Conservation (phyloP, 257 asterid genomes). For the Jacaranda mimosifolia region DNA sequence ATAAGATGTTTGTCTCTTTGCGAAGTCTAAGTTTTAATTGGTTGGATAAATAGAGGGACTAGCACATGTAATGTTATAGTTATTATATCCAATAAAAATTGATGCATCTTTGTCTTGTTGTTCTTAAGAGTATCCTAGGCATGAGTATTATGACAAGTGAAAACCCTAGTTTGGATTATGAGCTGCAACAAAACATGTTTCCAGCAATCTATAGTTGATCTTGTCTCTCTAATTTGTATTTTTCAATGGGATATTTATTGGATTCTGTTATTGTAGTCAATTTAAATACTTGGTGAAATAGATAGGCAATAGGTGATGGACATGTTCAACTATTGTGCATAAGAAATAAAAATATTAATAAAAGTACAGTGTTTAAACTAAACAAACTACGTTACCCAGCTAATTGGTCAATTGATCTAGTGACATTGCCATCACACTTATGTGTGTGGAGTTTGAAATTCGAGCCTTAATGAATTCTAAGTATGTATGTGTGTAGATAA, state of each 20-base stretch:
- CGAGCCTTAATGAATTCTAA: too few relatives aligned
- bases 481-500: too few relatives aligned
- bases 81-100: conserved; percentile 10
- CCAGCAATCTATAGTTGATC: background rate
- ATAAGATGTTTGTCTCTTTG: conserved; percentile 15
- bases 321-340: background rate
- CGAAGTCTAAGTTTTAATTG: conserved; percentile 15
- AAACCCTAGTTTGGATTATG: conserved; percentile 19
- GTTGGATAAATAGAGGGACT: background rate
- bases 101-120: conserved; percentile 32
- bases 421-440: too few relatives aligned
- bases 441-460: too few relatives aligned
- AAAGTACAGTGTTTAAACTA: too few relatives aligned
- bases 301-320: background rate
- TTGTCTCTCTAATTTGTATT: background rate
- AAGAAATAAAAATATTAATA: background rate
- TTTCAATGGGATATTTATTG: background rate
- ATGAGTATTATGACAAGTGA: background rate
- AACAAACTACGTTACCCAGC: too few relatives aligned
- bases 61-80: conserved; percentile 40
- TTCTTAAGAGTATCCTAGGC: conserved; percentile 45
- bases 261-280: background rate
- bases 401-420: too few relatives aligned
- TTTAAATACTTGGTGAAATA: background rate
- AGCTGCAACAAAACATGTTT: conserved; percentile 18